phyloP scores from a whole-genome alignment of 176 grass and related monocot genomes.

The Zoysia pacifica region DNA sequence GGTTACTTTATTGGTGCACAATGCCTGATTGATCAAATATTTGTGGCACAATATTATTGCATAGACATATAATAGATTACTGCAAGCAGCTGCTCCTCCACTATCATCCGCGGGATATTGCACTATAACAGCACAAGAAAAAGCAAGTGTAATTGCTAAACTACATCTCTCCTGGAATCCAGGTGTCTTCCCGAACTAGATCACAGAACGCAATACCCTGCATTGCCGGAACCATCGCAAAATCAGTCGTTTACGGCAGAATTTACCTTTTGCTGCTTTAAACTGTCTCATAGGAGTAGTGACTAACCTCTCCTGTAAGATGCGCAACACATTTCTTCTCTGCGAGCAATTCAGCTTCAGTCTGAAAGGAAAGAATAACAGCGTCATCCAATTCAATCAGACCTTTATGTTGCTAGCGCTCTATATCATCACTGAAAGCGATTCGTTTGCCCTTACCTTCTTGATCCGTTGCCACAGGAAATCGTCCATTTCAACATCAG shows the following conservation, averaged over 20 bases:
- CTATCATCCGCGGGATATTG: conserved; percentile 1
- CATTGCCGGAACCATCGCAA: conserved; percentile 14
- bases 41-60: conserved; percentile 13
- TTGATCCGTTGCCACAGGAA: conserved; percentile 85
- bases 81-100: conserved; percentile 12
- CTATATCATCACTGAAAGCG: background rate
- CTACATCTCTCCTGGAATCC: conserved; percentile 86
- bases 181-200: conserved; percentile 75
- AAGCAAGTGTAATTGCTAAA: background rate
- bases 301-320: conserved; percentile 89
- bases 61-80: conserved; percentile 19
- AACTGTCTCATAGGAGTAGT: background rate
- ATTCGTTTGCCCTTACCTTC: conserved; percentile 51
- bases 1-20: conserved; percentile 10
- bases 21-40: background rate
- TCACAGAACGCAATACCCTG: conserved; percentile 92
- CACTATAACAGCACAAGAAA: background rate
- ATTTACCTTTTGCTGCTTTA: background rate
- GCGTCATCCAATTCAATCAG: background rate
- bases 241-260: background rate
- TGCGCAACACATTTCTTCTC: conserved; percentile 96
- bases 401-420: background rate
- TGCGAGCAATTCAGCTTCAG: conserved; percentile 84
- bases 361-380: conserved; percentile 61
- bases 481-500: conserved; percentile 76